phyloP scores from a whole-genome alignment of 305 asterid species.

The Rubia peregrina region DNA sequence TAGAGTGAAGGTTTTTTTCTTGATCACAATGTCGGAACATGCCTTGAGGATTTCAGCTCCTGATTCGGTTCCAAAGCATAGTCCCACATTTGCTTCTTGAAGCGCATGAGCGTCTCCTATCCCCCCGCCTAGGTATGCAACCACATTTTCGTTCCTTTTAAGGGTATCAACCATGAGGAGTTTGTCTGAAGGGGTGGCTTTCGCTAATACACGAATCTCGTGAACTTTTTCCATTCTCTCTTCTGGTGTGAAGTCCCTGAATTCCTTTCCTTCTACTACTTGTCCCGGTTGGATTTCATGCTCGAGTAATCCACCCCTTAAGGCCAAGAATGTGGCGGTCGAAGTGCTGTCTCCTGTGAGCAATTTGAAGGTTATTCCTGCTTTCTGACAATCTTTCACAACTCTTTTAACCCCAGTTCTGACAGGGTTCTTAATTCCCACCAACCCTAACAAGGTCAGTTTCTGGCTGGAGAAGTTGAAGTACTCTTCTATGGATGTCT shows the following conservation, averaged over 20 bases:
- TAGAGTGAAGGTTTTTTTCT: not conserved
- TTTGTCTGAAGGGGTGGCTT: slow-evolving; percentile 21
- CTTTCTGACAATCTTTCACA: slow-evolving; percentile 12
- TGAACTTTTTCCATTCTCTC: slow-evolving; percentile 23
- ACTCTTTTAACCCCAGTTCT: slow-evolving; percentile 5
- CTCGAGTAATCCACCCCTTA: slow-evolving; percentile 6
- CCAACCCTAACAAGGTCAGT: slow-evolving; percentile 13
- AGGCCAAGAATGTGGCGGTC: slow-evolving; percentile 10
- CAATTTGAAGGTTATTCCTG: slow-evolving; percentile 12
- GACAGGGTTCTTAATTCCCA: slow-evolving; percentile 11
- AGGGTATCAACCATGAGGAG: slow-evolving; percentile 21
- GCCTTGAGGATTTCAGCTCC: slow-evolving; percentile 12
- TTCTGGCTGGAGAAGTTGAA: slow-evolving; percentile 11
- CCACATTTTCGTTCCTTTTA: slow-evolving; percentile 16
- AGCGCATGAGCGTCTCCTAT: slow-evolving; percentile 15
- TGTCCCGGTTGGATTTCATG: slow-evolving; percentile 3
- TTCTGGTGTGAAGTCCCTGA: not conserved
- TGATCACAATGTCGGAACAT: slow-evolving; percentile 3
- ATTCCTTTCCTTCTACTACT: slow-evolving; percentile 13
- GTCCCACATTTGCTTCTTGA: slow-evolving; percentile 15
- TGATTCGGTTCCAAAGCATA: slow-evolving; percentile 11
- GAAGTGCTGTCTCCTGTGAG: slow-evolving; percentile 16
- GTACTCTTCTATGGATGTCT: slow-evolving; percentile 12
- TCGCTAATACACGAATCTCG: slow-evolving; percentile 17
- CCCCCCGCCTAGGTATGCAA: slow-evolving; percentile 20